Conservation (phyloP, 2,329 filamentous ascomycete species). For the Colletotrichum liaoningense region DNA sequence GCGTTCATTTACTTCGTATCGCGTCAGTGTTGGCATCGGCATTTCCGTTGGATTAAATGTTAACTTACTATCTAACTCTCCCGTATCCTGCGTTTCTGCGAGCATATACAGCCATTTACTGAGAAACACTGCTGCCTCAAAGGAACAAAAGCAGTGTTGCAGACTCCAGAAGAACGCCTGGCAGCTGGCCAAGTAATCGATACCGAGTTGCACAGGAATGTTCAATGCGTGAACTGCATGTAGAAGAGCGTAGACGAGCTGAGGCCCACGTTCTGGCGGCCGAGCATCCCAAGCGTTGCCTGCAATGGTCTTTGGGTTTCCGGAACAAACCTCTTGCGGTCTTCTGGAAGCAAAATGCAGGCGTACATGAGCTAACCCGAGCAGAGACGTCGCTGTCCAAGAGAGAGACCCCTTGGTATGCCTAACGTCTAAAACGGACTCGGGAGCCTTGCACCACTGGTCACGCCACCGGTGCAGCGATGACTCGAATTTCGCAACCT, state of each 20-base stretch:
- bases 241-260: background rate
- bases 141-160: slow-evolving; percentile 8
- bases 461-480: slow-evolving; percentile 17
- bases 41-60: background rate
- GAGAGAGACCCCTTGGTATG: slow-evolving; percentile 9
- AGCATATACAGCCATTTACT: background rate
- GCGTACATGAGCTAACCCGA: background rate
- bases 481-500: background rate
- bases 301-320: background rate
- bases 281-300: background rate
- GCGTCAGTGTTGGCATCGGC: background rate
- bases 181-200: slow-evolving; percentile 6
- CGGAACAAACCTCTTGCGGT: background rate
- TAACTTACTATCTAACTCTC: background rate
- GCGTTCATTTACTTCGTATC: background rate
- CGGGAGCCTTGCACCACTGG: slow-evolving; percentile 4
- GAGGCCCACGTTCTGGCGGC: background rate
- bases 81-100: background rate
- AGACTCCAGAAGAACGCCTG: slow-evolving; percentile 23
- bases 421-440: slow-evolving; percentile 6
- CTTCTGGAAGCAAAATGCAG: background rate
- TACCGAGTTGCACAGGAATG: slow-evolving; percentile 16
- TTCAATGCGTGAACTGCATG: slow-evolving; percentile 19
- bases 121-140: background rate
- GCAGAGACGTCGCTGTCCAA: slow-evolving; percentile 13